These are phyloP conservation scores for Ophiostoma ips DNA, from an alignment of 2,329 filamentous ascomycete species.

Conservation along the genomic window DNA sequence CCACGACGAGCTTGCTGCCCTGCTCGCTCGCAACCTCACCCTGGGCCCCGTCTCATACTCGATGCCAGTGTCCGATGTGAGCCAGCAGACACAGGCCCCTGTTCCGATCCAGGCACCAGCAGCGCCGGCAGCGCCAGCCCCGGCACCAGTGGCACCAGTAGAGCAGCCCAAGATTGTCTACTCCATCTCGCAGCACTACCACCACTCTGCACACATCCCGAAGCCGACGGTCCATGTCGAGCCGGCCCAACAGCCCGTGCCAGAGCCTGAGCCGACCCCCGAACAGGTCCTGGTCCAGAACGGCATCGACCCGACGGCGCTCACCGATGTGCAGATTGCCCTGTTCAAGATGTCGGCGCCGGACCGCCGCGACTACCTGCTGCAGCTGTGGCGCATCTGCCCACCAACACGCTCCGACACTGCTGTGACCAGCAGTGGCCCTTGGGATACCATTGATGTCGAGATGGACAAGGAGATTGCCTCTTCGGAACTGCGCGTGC, in stretches of 20 bases:
- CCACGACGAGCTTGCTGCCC: conserved; percentile 68
- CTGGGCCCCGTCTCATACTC: conserved; percentile 36
- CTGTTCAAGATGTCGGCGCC: conserved; percentile 65
- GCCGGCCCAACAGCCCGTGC: conserved; percentile 23
- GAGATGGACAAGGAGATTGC: conserved; percentile 41
- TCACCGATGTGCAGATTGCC: conserved; percentile 62
- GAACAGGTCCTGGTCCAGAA: conserved; percentile 49
- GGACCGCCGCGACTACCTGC: conserved; percentile 57
- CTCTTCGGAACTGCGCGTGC: conserved; percentile 47
- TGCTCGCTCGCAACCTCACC: conserved; percentile 65
- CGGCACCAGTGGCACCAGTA: conserved; percentile 1
- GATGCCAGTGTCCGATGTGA: conserved; percentile 17
- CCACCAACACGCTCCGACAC: conserved; percentile 46
- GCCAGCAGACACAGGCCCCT: no score
- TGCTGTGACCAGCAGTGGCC: conserved; percentile 26
- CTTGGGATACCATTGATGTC: conserved; percentile 31
- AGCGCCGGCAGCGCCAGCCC: background rate
- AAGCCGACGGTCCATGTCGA: conserved; percentile 25
- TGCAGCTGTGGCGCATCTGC: conserved; percentile 76
- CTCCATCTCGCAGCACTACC: conserved; percentile 69
- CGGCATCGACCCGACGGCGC: conserved; percentile 53
- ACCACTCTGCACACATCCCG: conserved; percentile 58
- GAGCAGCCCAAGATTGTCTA: conserved; percentile 44
- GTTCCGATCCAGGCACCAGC: background rate
- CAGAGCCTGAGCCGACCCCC: conserved; percentile 33